phyloP scores from a whole-genome alignment of 2,329 filamentous ascomycete species.

The Cladosporium sp. region DNA sequence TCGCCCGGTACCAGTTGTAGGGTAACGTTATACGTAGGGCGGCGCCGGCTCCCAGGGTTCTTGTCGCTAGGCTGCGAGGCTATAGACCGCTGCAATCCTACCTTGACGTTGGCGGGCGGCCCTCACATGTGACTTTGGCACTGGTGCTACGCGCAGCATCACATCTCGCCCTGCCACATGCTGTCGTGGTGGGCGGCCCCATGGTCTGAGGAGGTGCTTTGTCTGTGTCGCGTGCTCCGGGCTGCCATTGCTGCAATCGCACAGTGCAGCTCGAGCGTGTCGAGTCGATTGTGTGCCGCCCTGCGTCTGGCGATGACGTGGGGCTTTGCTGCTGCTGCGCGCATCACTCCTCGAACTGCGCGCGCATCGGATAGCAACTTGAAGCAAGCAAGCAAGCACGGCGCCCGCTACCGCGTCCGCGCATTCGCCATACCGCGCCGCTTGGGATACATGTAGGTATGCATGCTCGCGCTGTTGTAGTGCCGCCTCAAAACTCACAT shows the following conservation, averaged over 20 bases:
- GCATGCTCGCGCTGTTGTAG: not conserved
- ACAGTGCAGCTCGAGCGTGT: too few species aligned
- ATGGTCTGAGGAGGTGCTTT: too few species aligned
- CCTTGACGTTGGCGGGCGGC: not conserved
- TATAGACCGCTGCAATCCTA: too few species aligned
- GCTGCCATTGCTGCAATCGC: slow-evolving; percentile 3
- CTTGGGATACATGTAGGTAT: not conserved
- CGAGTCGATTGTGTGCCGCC: not conserved
- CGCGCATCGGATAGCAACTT: not conserved
- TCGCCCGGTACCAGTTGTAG: not conserved
- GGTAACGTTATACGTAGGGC: not conserved
- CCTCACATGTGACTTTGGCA: not conserved
- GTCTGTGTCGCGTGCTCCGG: not conserved
- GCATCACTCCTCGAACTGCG: not conserved
- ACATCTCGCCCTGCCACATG: not conserved
- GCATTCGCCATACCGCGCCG: not conserved
- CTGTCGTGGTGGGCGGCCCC: too few species aligned
- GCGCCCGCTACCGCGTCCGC: too few species aligned
- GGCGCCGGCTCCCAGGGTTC: not conserved
- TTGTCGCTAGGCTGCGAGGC: too few species aligned
- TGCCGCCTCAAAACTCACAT: not conserved
- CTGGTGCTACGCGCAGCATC: not conserved
- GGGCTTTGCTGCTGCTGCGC: not conserved
- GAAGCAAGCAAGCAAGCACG: not conserved
- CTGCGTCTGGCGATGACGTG: slow-evolving; percentile 10